Percentiles rank a stretch among this genome's conserved stretches.
Evolutionary conservation across 108 stramenopile genomes (phyloP).

Genomic region (Cyclostephanos tholiformis): DNA sequence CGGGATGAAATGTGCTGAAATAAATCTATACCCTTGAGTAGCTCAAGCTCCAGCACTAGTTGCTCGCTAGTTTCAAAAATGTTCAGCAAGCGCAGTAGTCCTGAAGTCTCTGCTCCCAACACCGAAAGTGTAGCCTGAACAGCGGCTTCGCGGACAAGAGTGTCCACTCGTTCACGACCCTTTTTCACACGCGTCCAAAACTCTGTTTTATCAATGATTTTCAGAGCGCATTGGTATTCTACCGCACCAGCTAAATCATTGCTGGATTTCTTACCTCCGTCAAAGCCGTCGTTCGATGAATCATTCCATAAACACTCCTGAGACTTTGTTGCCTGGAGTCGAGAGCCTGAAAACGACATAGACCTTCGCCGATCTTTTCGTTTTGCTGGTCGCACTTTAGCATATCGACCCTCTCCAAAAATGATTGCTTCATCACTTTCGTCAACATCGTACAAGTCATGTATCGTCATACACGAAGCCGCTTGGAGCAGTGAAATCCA

Average conservation of each 20-base stretch:
- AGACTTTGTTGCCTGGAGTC: conserved; percentile 31
- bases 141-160: conserved; percentile 87
- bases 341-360: conserved; percentile 28
- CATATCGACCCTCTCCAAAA: conserved; percentile 75
- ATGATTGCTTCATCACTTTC: conserved; percentile 41
- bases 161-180: conserved; percentile 87
- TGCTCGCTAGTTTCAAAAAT: conserved; percentile 88
- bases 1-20: conserved; percentile 77
- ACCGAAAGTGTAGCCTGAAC: conserved; percentile 86
- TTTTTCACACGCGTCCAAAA: conserved; percentile 89
- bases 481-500: conserved; percentile 70
- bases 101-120: conserved; percentile 47
- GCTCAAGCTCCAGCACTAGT: conserved; percentile 86
- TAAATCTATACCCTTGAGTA: conserved; percentile 81
- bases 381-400: conserved; percentile 65
- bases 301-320: conserved; percentile 35
- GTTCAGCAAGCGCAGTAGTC: conserved; percentile 66
- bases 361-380: conserved; percentile 34
- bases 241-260: conserved; percentile 13
- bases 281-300: conserved; percentile 38
- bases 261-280: conserved; percentile 23
- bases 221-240: conserved; percentile 76
- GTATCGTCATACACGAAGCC: conserved; percentile 63
- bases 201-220: conserved; percentile 88
- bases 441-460: conserved; percentile 72